A percentile compares a stretch with the other conserved stretches of the same genome.
phyloP scores from a whole-genome alignment of 371 early-diverging fungal genomes.

The Mucor sp. region DNA sequence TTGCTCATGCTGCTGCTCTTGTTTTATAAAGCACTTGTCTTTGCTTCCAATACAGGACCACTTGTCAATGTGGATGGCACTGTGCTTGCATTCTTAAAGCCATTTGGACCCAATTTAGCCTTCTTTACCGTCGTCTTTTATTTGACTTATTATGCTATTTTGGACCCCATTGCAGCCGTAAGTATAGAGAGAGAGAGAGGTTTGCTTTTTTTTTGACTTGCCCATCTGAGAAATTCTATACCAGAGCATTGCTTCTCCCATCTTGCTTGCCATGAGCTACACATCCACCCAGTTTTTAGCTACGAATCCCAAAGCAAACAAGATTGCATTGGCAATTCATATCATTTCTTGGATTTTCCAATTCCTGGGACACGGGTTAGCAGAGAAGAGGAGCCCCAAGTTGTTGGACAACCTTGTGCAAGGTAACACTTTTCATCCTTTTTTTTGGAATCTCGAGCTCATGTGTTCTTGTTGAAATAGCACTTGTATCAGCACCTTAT shows the following conservation, averaged over 20 bases:
- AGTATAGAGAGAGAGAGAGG: too few species aligned
- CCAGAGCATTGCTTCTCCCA: slow-evolving; percentile 60
- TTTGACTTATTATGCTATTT: slow-evolving; percentile 71
- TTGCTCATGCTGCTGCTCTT: too few species aligned
- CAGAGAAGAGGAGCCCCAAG: slow-evolving; percentile 90
- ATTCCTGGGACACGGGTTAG: slow-evolving; percentile 86
- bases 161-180: slow-evolving; percentile 82
- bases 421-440: slow-evolving; percentile 43
- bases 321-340: slow-evolving; percentile 62
- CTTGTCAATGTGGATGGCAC: slow-evolving; percentile 22
- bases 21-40: slow-evolving; percentile 54
- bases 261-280: slow-evolving; percentile 60
- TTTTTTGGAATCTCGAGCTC: neutral
- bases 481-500: slow-evolving; percentile 91
- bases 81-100: slow-evolving; percentile 13
- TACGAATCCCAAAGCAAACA: slow-evolving; percentile 53
- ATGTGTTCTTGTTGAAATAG: slow-evolving; percentile 29
- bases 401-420: slow-evolving; percentile 85
- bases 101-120: slow-evolving; percentile 61
- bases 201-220: neutral
- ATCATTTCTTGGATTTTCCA: slow-evolving; percentile 85
- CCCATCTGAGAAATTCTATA: neutral
- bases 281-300: slow-evolving; percentile 60
- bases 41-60: slow-evolving; percentile 60
- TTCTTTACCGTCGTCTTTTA: slow-evolving; percentile 60